A percentile compares a stretch with the other conserved stretches of the same genome.
These are phyloP conservation scores for Hypoxylon rickii DNA, from an alignment of 495 filamentous ascomycete genomes.

Conservation along the genomic window DNA sequence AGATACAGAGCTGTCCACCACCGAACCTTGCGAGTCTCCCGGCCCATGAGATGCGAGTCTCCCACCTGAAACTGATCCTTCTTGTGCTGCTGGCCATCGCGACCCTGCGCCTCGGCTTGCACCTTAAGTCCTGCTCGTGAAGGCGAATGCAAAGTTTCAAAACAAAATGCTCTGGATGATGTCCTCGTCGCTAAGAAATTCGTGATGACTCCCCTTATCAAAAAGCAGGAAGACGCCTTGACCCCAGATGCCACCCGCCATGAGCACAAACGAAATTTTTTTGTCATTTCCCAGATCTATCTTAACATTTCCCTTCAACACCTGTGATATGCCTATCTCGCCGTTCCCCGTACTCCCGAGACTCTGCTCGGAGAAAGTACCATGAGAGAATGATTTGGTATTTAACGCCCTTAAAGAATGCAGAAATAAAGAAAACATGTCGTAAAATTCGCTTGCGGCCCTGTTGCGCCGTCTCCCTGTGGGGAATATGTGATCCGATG, in stretches of 20 bases:
- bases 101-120: constrained; percentile 35
- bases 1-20: constrained; percentile 26
- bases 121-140: constrained; percentile 32
- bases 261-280: constrained; percentile 33
- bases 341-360: constrained; percentile 11
- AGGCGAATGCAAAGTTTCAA: constrained; percentile 32
- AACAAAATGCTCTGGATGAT: constrained; percentile 28
- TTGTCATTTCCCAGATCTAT: constrained; percentile 42
- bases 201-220: constrained; percentile 19
- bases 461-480: constrained; percentile 30
- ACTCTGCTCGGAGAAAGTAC: constrained; percentile 16
- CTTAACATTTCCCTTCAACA: constrained; percentile 36
- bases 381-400: constrained; percentile 9
- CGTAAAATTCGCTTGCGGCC: constrained; percentile 30
- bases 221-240: constrained; percentile 19
- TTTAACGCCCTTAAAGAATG: constrained; percentile 25
- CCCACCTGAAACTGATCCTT: constrained; percentile 30
- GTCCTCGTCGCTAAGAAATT: constrained; percentile 30
- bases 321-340: constrained; percentile 37
- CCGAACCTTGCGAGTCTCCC: constrained; percentile 22
- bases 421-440: constrained; percentile 24
- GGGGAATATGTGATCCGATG: constrained; percentile 29
- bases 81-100: constrained; percentile 34
- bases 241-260: constrained; percentile 23
- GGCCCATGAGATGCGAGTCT: constrained; percentile 19